Evolutionary conservation across 345 rosid genomes (phyloP).

Genomic region (Hirschfeldia incana): DNA sequence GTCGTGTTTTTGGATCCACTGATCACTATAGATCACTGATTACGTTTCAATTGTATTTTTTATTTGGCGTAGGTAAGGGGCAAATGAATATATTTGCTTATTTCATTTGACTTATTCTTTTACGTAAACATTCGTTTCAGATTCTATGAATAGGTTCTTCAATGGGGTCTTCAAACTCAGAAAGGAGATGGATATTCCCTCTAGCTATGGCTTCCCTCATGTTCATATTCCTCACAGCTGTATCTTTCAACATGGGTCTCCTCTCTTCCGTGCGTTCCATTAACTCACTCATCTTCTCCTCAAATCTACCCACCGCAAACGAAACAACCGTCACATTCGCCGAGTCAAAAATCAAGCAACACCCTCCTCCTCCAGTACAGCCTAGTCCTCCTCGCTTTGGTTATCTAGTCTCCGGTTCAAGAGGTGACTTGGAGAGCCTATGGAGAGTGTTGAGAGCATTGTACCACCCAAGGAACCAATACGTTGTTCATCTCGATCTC

Average conservation of each 20-base stretch:
- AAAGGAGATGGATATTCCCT: constrained; percentile 92
- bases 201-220: constrained; percentile 75
- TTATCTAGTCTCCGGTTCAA: constrained; percentile 90
- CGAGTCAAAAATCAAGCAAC: constrained; percentile 49
- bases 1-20: neutral
- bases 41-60: neutral
- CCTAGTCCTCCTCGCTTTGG: constrained; percentile 71
- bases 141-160: constrained; percentile 35
- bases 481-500: constrained; percentile 90
- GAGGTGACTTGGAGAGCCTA: constrained; percentile 84
- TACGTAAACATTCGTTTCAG: constrained; percentile 5
- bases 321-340: constrained; percentile 48
- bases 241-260: constrained; percentile 88
- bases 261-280: constrained; percentile 71
- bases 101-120: neutral
- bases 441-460: constrained; percentile 91
- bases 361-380: constrained; percentile 46
- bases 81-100: neutral
- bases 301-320: constrained; percentile 38
- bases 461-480: constrained; percentile 89
- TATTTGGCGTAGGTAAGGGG: constrained; percentile 22
- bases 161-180: constrained; percentile 72
- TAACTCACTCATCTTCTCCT: constrained; percentile 66
- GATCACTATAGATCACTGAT: neutral
- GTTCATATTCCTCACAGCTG: constrained; percentile 71